phyloP scores from a whole-genome alignment of 768 basidiomycete species.

The Ramaria sp. region DNA sequence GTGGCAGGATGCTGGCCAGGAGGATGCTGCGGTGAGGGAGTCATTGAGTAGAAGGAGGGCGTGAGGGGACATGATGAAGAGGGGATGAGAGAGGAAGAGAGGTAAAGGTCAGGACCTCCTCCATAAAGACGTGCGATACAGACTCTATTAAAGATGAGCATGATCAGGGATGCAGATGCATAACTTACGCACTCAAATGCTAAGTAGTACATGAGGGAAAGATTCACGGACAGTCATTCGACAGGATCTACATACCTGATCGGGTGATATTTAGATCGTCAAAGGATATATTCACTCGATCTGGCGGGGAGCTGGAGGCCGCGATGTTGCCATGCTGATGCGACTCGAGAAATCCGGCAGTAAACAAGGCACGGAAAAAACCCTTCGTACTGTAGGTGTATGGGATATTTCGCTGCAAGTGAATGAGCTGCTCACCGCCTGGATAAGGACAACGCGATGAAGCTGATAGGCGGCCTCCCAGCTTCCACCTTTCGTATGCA shows the following conservation, averaged over 20 bases:
- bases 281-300: constrained; percentile 60
- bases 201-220: constrained; percentile 19
- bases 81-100: constrained; percentile 56
- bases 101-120: constrained; percentile 63
- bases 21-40: constrained; percentile 24
- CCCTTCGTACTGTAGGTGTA: constrained; percentile 33
- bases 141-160: constrained; percentile 34
- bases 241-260: constrained; percentile 44
- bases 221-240: constrained; percentile 11
- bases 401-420: not conserved
- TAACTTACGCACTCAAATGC: constrained; percentile 74
- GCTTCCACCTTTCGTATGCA: constrained; percentile 47
- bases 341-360: constrained; percentile 65
- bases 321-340: constrained; percentile 15
- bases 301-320: constrained; percentile 20
- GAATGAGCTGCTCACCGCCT: constrained; percentile 45
- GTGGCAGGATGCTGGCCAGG: constrained; percentile 59
- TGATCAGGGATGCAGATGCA: not conserved
- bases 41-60: constrained; percentile 36
- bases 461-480: constrained; percentile 69
- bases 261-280: constrained; percentile 85
- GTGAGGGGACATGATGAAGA: constrained; percentile 62
- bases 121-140: constrained; percentile 84
- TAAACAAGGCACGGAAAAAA: constrained; percentile 84
- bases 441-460: constrained; percentile 81